These are phyloP conservation scores for Clavariopsis aquatica DNA, from an alignment of 495 filamentous ascomycete species.

Conservation along the genomic window DNA sequence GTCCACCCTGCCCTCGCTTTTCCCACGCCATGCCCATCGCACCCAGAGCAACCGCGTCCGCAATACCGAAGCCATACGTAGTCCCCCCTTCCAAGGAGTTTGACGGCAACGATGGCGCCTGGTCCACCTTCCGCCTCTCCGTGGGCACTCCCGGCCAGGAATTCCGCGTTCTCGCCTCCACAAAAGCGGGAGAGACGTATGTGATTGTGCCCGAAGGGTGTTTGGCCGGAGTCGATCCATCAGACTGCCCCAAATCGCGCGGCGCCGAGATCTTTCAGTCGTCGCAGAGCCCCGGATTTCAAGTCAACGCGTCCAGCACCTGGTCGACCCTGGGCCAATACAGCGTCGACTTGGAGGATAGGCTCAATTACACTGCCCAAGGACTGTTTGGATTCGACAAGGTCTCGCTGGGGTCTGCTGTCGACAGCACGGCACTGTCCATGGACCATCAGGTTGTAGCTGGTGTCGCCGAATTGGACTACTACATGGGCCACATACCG, in stretches of 20 bases:
- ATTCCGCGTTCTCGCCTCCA: conserved; percentile 36
- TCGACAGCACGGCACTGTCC: conserved; percentile 16
- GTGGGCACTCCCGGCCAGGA: conserved; percentile 38
- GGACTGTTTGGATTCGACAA: conserved; percentile 37
- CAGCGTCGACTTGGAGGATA: conserved; percentile 26
- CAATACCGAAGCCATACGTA: conserved; percentile 32
- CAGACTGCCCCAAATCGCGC: conserved; percentile 27
- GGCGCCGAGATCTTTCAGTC: conserved; percentile 31
- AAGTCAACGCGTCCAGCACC: conserved; percentile 25
- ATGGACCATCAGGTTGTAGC: conserved; percentile 36
- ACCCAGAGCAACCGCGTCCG: conserved; percentile 16
- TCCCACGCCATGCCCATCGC: conserved; percentile 19
- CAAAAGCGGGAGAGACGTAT: conserved; percentile 30
- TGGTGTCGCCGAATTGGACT: conserved; percentile 31
- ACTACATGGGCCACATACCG: conserved; percentile 35
- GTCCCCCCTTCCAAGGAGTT: conserved; percentile 33
- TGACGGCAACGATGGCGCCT: conserved; percentile 39
- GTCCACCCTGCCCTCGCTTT: not conserved
- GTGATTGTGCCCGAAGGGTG: conserved; percentile 34
- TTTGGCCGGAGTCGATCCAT: conserved; percentile 19
- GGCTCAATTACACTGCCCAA: conserved; percentile 27
- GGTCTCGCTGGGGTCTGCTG: conserved; percentile 27
- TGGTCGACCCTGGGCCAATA: conserved; percentile 37
- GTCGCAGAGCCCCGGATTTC: conserved; percentile 33
- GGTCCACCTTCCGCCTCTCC: conserved; percentile 36